Conservation (phyloP, 2,329 filamentous ascomycete species). For the Tolypocladium pustulatum region DNA sequence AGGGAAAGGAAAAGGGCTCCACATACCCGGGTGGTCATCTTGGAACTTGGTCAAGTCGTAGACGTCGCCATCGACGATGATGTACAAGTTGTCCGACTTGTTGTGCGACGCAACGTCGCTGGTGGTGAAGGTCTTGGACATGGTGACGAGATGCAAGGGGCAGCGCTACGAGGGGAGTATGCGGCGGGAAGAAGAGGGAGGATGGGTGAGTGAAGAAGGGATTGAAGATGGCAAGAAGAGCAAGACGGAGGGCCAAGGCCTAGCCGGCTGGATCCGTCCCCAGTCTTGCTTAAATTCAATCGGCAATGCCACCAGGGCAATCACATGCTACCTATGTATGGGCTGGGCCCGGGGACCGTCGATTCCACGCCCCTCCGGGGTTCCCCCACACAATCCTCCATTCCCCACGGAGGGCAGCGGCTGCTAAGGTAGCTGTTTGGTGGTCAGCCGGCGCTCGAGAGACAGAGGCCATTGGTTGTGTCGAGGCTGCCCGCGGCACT, state of each 20-base stretch:
- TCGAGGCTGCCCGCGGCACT: not conserved
- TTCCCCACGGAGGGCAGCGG: not conserved
- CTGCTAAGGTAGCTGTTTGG: not conserved
- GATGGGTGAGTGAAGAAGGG: not conserved
- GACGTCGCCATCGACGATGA: conserved; percentile 88
- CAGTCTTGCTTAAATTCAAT: not conserved
- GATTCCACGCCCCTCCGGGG: not conserved
- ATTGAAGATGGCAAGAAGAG: not conserved
- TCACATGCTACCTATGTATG: not conserved
- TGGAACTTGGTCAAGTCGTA: conserved; percentile 89
- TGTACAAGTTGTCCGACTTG: conserved; percentile 76
- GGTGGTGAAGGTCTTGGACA: conserved; percentile 80
- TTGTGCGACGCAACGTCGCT: conserved; percentile 87
- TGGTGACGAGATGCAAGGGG: conserved; percentile 28
- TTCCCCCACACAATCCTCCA: not conserved
- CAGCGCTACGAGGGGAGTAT: not conserved
- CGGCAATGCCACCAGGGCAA: not conserved
- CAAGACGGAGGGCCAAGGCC: not conserved
- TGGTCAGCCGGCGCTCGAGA: not conserved
- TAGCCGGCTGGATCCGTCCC: not conserved
- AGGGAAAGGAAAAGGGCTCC: not conserved
- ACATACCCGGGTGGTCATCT: conserved; percentile 69
- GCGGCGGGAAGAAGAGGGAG: not conserved
- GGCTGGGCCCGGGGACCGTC: not conserved
- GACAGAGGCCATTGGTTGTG: not conserved